Evolutionary conservation across 2,329 filamentous ascomycete genomes (phyloP).

Genomic region (Waltergamsia citrina): DNA sequence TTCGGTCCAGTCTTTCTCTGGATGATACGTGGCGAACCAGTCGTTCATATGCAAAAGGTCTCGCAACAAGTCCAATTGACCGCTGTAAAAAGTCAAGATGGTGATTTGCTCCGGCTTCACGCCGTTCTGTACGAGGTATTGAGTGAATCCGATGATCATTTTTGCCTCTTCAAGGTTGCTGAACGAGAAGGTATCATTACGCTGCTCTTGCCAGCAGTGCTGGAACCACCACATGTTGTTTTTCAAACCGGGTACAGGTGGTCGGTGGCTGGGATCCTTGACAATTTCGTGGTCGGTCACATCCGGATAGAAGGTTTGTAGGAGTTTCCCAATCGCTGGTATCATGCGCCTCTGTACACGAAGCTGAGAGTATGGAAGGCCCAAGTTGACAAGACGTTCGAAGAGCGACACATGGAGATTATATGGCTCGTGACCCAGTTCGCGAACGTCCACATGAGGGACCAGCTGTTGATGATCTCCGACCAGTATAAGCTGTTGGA

Average conservation of each 20-base stretch:
- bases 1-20: conserved; percentile 29
- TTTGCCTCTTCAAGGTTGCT: conserved; percentile 63
- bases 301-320: conserved; percentile 36
- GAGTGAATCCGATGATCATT: conserved; percentile 66
- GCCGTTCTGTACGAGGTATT: conserved; percentile 64
- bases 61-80: conserved; percentile 61
- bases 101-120: conserved; percentile 55
- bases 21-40: conserved; percentile 13
- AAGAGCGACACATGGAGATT: conserved; percentile 69
- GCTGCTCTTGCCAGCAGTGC: conserved; percentile 51
- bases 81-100: conserved; percentile 80
- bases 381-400: conserved; percentile 62
- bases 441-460: conserved; percentile 54
- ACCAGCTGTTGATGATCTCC: conserved; percentile 76
- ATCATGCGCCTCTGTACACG: conserved; percentile 56
- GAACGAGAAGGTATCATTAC: conserved; percentile 54
- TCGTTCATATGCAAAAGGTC: conserved; percentile 28
- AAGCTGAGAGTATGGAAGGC: conserved; percentile 54
- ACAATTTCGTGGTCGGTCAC: conserved; percentile 35
- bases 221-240: conserved; percentile 31
- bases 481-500: conserved; percentile 48
- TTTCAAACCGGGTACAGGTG: conserved; percentile 34
- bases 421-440: conserved; percentile 51
- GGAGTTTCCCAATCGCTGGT: conserved; percentile 30
- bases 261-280: conserved; percentile 17